A percentile compares a stretch with the other conserved stretches of the same genome.
Conservation (phyloP, 2,329 filamentous ascomycete genomes). For the Colletotrichum abscissum region DNA sequence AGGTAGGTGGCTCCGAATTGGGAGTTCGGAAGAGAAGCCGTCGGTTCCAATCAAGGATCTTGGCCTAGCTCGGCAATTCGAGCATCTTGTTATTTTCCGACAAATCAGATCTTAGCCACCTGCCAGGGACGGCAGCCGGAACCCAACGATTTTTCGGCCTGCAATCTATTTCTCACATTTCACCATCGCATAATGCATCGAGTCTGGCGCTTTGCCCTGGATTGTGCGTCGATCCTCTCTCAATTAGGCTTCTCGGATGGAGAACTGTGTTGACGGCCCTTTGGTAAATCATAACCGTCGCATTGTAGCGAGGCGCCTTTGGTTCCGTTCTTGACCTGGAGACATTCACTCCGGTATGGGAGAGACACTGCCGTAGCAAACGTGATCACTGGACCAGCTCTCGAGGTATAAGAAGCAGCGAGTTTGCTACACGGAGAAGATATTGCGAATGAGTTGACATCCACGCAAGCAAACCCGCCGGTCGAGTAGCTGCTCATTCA, state of each 20-base stretch:
- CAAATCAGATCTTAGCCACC: conserved; percentile 6
- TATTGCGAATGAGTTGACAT: not conserved
- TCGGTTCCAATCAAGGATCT: conserved; percentile 19
- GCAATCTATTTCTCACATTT: conserved; percentile 11
- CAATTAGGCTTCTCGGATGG: conserved; percentile 7
- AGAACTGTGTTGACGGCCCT: not conserved
- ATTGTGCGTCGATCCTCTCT: not conserved
- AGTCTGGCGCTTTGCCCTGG: not conserved
- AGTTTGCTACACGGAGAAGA: not conserved
- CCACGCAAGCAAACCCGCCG: not conserved
- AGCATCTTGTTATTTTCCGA: not conserved
- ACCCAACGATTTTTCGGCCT: not conserved
- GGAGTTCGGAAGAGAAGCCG: conserved; percentile 15
- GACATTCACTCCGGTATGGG: not conserved
- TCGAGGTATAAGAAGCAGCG: not conserved
- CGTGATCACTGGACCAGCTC: too few relatives aligned
- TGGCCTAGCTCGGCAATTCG: conserved; percentile 19
- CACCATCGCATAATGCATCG: not conserved
- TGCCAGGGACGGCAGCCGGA: not conserved
- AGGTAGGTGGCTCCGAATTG: not conserved
- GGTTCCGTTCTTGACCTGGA: conserved; percentile 22
- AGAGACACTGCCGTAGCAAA: not conserved
- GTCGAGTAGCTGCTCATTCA: not conserved
- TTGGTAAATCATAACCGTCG: conserved; percentile 1
- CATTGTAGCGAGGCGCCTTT: conserved; percentile 11